Base-by-base conservation (phyloP, 78 protist genomes). In the Dictyostelium discoideum region DNA sequence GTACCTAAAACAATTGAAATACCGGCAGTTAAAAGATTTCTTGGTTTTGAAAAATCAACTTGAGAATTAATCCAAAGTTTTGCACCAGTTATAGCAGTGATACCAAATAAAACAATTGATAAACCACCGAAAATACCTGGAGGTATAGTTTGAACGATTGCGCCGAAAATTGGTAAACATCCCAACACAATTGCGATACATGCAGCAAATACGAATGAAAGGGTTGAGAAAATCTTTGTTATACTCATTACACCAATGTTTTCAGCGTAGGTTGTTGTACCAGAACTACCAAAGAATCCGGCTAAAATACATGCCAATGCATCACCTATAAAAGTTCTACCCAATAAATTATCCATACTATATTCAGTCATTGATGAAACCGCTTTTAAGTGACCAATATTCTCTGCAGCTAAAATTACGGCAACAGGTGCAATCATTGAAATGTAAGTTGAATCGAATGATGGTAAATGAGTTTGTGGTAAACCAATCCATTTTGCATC, bases 171-270 rank as follows among this genome's bases (percentile, higher is more conserved):
- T 3, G 90, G 83, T 69, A 85, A 69, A n/a, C 73, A 26, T 13
- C 90, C 90, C 32, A 85, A 72, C 26, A 69, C 50, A 26, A 85
- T 85, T 9, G 90, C 79, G 26, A 85, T 32, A 44, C 24, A 20
- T 2, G 90, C 90, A 3, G 83, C 79, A 9, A 69, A 14, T 1
- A 85, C 26, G 11, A 85, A 85, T 14, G 50, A 26, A 22, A 63
- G 16, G 20, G 90, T 85, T n/a, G 83, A 69, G 16, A 69, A 85
- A 0, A 85, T 85, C 46, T 44, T 63, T 4, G 90, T 85, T 3
- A 85, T 69, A 85, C 90, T 85, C 90, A 85, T 85, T n/a, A 85
- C 90, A 85, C 90, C 90, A 69, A 85, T 85, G 16, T 85, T 85
- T 44, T 85, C 90, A 14, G 90, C 90, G 14, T 85, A 85, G 3